Conservation (phyloP, 2,329 filamentous ascomycete genomes). For the Nectriaceae sp. region DNA sequence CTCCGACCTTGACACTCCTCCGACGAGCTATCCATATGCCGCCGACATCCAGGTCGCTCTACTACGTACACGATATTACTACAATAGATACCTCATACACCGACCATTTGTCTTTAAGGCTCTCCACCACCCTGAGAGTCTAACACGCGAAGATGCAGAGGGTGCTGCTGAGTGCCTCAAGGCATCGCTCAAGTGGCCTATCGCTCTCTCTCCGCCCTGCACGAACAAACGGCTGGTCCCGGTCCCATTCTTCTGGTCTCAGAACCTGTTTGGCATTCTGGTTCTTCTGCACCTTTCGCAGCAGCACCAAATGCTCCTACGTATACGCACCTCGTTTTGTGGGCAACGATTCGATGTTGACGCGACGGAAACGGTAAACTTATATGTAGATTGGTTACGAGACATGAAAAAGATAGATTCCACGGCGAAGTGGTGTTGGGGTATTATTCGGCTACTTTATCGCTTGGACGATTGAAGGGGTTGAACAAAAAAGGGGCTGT, state of each 20-base stretch:
- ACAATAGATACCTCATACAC: conserved; percentile 58
- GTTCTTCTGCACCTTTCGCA: conserved; percentile 56
- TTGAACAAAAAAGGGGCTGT: neutral
- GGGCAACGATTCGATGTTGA: conserved; percentile 53
- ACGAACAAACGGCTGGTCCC: conserved; percentile 61
- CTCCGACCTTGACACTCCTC: conserved; percentile 22
- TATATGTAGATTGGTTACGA: conserved; percentile 61
- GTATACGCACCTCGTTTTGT: conserved; percentile 51
- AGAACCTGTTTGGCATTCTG: conserved; percentile 61
- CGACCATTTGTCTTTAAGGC: conserved; percentile 62
- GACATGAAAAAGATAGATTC: conserved; percentile 57
- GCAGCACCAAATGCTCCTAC: conserved; percentile 50
- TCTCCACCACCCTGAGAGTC: conserved; percentile 55
- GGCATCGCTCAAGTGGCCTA: conserved; percentile 60
- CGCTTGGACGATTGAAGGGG: conserved; percentile 31
- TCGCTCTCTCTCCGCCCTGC: conserved; percentile 57
- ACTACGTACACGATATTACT: conserved; percentile 60
- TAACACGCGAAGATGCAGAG: conserved; percentile 55
- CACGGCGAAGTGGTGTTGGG: conserved; percentile 59
- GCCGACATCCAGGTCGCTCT: conserved; percentile 59
- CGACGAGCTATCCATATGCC: conserved; percentile 48
- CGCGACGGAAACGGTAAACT: conserved; percentile 47
- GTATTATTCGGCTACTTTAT: conserved; percentile 50
- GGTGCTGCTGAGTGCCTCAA: conserved; percentile 59
- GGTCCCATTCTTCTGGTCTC: conserved; percentile 62